phyloP scores from a whole-genome alignment of 441 rosid species.

The Erysimum cheiri region DNA sequence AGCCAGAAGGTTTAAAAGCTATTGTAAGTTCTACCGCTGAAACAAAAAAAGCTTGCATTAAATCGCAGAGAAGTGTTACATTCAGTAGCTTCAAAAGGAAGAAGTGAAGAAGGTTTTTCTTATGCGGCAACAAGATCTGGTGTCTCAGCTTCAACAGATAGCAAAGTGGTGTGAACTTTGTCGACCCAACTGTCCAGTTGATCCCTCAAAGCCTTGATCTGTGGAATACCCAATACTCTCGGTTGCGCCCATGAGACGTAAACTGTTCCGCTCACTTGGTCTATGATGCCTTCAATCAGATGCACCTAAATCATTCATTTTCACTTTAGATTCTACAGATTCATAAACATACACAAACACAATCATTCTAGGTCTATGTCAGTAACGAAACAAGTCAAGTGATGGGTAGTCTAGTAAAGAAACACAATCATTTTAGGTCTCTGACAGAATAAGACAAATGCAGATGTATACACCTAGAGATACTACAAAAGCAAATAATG shows the following conservation, averaged over 20 bases:
- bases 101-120: too few relatives aligned
- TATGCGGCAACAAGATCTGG: conserved; percentile 78
- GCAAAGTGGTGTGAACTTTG: conserved; percentile 75
- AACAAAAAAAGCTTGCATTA: conserved; percentile 19
- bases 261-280: conserved; percentile 91
- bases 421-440: neutral
- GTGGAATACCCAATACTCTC: conserved; percentile 88
- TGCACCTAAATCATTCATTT: conserved; percentile 64
- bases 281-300: conserved; percentile 84
- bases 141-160: conserved; percentile 93
- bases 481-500: neutral
- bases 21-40: conserved; percentile 18
- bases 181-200: conserved; percentile 79
- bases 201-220: conserved; percentile 83
- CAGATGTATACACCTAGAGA: neutral
- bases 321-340: neutral
- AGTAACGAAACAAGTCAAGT: neutral
- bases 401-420: too few relatives aligned
- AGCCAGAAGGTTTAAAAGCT: neutral
- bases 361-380: neutral
- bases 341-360: neutral
- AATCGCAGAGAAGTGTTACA: conserved; percentile 41
- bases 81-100: conserved; percentile 9
- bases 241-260: conserved; percentile 98
- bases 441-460: neutral